A percentile compares a stretch with the other conserved stretches of the same genome.
Conservation (phyloP, 1,284 basidiomycete species). For the Pyrrhoderma noxium region DNA sequence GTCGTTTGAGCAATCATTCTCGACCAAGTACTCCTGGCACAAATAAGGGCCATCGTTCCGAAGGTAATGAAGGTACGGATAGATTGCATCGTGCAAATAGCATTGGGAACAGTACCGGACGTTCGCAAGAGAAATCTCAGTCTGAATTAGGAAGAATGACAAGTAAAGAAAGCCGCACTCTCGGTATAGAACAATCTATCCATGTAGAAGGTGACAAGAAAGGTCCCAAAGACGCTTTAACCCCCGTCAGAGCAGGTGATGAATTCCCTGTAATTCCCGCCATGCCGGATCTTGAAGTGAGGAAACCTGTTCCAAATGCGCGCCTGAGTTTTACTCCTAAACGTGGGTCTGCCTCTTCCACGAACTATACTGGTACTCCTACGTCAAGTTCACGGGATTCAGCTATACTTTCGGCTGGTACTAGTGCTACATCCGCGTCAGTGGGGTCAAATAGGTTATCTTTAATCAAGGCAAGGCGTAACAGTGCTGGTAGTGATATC, state of each 20-base stretch:
- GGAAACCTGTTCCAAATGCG: slow-evolving; percentile 49
- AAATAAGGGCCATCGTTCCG: slow-evolving; percentile 25
- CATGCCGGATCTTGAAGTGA: slow-evolving; percentile 23
- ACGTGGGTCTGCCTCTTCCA: slow-evolving; percentile 83
- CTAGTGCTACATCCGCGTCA: slow-evolving; percentile 71
- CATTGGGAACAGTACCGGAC: slow-evolving; percentile 2
- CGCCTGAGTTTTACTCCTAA: slow-evolving; percentile 73
- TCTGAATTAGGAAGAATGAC: not conserved
- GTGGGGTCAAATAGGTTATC: slow-evolving; percentile 59
- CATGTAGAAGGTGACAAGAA: not conserved
- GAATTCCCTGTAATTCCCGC: not conserved
- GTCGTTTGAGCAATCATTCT: slow-evolving; percentile 54
- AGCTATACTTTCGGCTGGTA: slow-evolving; percentile 65
- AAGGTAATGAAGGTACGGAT: slow-evolving; percentile 35
- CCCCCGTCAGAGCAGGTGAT: not conserved
- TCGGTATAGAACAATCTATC: not conserved
- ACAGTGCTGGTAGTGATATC: slow-evolving; percentile 82
- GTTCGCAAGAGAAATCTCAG: slow-evolving; percentile 2
- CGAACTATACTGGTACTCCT: slow-evolving; percentile 71
- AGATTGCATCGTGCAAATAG: slow-evolving; percentile 9
- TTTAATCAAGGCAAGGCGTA: slow-evolving; percentile 50
- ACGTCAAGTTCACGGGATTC: slow-evolving; percentile 78
- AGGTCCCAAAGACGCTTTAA: not conserved
- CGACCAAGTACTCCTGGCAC: slow-evolving; percentile 66
- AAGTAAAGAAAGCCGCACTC: not conserved